A percentile compares a stretch with the other conserved stretches of the same genome.
phyloP scores from a whole-genome alignment of 805 yeast species.

The Debaryomyces castellii region DNA sequence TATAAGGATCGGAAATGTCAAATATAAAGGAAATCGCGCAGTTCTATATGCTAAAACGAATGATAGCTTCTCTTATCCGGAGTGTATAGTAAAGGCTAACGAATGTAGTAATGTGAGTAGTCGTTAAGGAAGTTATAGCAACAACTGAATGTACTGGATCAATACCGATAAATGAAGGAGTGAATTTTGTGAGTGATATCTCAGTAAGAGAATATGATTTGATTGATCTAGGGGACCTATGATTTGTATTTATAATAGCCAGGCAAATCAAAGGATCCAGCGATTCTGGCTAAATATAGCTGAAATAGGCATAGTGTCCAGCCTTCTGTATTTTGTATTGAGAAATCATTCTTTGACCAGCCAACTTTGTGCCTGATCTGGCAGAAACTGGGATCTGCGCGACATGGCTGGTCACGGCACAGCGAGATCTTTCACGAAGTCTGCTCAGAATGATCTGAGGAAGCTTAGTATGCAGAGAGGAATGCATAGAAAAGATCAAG shows the following conservation, averaged over 20 bases:
- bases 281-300: constrained; percentile 7
- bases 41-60: background rate
- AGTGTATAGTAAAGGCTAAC: background rate
- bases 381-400: background rate
- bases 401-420: constrained; percentile 1
- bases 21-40: background rate
- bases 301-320: constrained; percentile 5
- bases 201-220: background rate
- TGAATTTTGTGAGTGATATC: background rate
- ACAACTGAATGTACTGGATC: too few relatives aligned
- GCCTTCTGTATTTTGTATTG: constrained; percentile 4
- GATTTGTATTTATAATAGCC: constrained; percentile 5
- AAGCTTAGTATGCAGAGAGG: background rate
- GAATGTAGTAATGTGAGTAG: background rate
- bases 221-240: constrained; percentile 3
- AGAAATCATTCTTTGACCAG: background rate
- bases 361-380: constrained; percentile 2
- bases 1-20: background rate
- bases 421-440: background rate
- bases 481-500: background rate
- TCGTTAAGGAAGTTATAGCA: background rate
- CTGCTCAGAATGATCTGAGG: background rate
- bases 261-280: constrained; percentile 4
- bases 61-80: background rate
- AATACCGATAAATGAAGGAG: background rate